Evolutionary conservation across 2,329 filamentous ascomycete species (phyloP), one percentile per base, ranked within the genome.

Genomic region (Diaporthe caulivora): DNA sequence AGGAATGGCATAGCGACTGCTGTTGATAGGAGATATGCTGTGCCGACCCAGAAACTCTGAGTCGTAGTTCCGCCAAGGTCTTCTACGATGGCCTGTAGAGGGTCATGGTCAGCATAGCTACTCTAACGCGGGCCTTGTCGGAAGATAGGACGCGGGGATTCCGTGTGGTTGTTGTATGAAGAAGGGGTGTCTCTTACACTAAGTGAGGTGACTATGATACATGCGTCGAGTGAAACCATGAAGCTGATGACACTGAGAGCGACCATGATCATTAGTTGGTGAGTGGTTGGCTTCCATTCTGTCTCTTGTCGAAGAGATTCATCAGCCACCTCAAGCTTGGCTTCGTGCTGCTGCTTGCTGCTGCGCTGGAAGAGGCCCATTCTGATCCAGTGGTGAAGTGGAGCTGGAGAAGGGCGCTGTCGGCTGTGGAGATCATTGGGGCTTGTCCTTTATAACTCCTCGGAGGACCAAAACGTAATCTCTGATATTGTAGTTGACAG

Each of bases 11-110:
- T 80, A n/a, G 77, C 75, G 13, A 80, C 78, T 2, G 78, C 76
- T 44, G 77, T 79, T 7, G 77, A 77, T 21, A 80, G 76, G 13
- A 80, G 71, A 67, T 80, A 80, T 21, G 79, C 77, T 1, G 79
- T 80, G 47, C 79, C 79, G 29, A 80, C 75, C 79, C 79, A 80
- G 73, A 80, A 80, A 21, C 77, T 78, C 47, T 78, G 77, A 8
- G 79, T 80, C 1, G 79, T 75, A 29, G 77, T 75, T 57, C 75
- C 77, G 9, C 75, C 69, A 9, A 80, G 76, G 13, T 80, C 79
- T 64, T 75, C 75, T 8, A 78, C 76, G 24, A 80, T 80, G 1
- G 77, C 71, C 78, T 80, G 26, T 1, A 11, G 11, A 17, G n/a
- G 15, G 24, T 7, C 13, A 0, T 11, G 31, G 67, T 75, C 40